Base-by-base conservation (phyloP, 495 filamentous ascomycete genomes). In the Penicillium coprophilum region DNA sequence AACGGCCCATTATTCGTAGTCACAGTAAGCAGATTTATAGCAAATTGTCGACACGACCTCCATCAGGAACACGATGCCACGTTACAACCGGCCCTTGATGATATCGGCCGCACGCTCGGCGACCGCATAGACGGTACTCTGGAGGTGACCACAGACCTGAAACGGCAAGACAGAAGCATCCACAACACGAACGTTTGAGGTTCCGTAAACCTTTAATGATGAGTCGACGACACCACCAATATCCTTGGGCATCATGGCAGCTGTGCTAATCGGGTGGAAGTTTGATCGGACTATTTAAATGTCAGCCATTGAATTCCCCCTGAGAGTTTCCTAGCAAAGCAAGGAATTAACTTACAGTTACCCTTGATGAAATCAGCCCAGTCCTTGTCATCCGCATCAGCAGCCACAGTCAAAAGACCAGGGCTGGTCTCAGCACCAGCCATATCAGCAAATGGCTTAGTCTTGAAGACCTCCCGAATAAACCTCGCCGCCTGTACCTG, bases 91-190 rank as follows among this genome's bases (percentile, higher is more conserved):
- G 2, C 10, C 65, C 69, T 80, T 82, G 57, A 84, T 82, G 48
- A 83, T 64, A 56, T 75, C 69, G 5, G 81, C 77, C 1, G 71
- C 82, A 52, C 77, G 78, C 70, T 86, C 83, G 3, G 79, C 80
- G 54, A 84, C 73, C 2, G 80, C 81, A 69, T 84, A 86, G 4
- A 84, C 63, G 0, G 80, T 81, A 15, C 73, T 77, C 48, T 73
- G 66, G 41, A 79, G 56, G 61, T 86, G 78, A 2, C 76, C 78
- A 41, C 78, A 75, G 8, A 81, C 70, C 58, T 78, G 74, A 53
- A 80, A 65, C 6, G 82, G 81, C 31, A 79, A 71, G 20, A 85
- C 64, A 31, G 79, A 73, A 1, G 82, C 79, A 58, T 82, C 83
- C 1, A 86, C 81, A 2, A 87, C 81, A 2, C 82, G 65, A 21